phyloP scores from a whole-genome alignment of 2,329 filamentous ascomycete species.

The Amylocarpus encephaloides region DNA sequence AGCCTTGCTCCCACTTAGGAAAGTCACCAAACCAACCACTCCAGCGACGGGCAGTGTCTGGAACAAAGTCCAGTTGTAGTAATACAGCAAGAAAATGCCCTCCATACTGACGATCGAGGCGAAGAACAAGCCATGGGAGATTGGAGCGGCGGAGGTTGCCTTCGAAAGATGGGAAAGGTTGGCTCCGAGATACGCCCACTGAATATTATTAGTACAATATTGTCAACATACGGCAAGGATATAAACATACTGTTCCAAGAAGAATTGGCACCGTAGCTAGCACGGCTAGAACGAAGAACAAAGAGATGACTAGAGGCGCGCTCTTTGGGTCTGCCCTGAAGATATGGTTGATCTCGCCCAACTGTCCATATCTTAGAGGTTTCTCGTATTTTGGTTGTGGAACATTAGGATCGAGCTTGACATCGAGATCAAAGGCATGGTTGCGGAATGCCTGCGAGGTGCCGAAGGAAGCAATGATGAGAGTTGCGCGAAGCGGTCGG shows the following conservation, averaged over 20 bases:
- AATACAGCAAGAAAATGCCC: conserved; percentile 90
- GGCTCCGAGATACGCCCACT: conserved; percentile 79
- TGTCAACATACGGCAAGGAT: conserved; percentile 11
- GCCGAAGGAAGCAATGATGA: conserved; percentile 85
- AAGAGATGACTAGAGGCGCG: conserved; percentile 71
- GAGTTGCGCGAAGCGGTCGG: conserved; percentile 66
- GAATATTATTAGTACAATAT: conserved; percentile 19
- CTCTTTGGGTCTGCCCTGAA: conserved; percentile 76
- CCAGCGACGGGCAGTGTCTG: conserved; percentile 71
- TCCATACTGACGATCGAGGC: conserved; percentile 84
- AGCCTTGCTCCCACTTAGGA: conserved; percentile 83
- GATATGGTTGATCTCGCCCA: conserved; percentile 80
- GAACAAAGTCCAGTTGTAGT: conserved; percentile 86
- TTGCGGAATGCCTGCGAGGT: conserved; percentile 59
- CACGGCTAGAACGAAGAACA: conserved; percentile 70
- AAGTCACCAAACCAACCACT: conserved; percentile 62
- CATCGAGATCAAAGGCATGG: conserved; percentile 65
- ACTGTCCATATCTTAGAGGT: conserved; percentile 76
- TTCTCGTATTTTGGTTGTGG: conserved; percentile 56
- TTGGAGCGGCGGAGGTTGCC: conserved; percentile 67
- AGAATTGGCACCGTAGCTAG: conserved; percentile 68
- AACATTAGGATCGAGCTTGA: conserved; percentile 56
- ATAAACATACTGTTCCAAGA: conserved; percentile 56
- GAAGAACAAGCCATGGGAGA: conserved; percentile 80
- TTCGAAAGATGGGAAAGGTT: conserved; percentile 73